Percentiles rank a stretch among this genome's conserved stretches.
Conservation (phyloP, 495 filamentous ascomycete species). For the Cudoniella acicularis region DNA sequence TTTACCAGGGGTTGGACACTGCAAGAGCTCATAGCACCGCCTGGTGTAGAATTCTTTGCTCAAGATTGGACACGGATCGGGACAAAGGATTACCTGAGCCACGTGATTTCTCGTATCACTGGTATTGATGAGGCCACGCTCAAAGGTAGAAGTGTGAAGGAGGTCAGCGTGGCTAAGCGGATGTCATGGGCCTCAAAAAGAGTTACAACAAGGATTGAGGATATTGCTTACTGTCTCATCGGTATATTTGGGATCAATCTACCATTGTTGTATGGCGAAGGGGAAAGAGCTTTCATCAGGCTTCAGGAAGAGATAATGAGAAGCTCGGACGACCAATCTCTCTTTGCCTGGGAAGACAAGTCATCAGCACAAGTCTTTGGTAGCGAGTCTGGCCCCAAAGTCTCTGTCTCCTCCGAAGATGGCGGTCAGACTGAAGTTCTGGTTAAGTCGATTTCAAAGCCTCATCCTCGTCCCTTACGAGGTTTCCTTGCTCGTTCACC, state of each 20-base stretch:
- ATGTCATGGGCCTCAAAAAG: slow-evolving; percentile 23
- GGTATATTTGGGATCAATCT: slow-evolving; percentile 19
- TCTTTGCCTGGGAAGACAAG: background rate
- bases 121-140: slow-evolving; percentile 15
- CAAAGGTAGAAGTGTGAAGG: background rate
- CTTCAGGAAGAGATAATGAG: slow-evolving; percentile 27
- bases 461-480: no score
- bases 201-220: slow-evolving; percentile 25
- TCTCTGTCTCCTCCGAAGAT: no score
- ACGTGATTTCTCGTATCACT: slow-evolving; percentile 20
- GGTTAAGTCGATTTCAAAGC: no score
- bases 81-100: slow-evolving; percentile 14
- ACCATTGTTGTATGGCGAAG: slow-evolving; percentile 29
- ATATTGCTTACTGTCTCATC: slow-evolving; percentile 28
- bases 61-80: slow-evolving; percentile 24
- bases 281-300: slow-evolving; percentile 11
- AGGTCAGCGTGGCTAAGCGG: slow-evolving; percentile 11
- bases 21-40: slow-evolving; percentile 30
- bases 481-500: slow-evolving; percentile 8
- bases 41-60: slow-evolving; percentile 22
- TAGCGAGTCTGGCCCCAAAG: no score
- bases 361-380: no score
- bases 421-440: no score
- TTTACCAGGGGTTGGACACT: slow-evolving; percentile 22
- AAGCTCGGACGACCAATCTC: background rate